Evolutionary conservation across 2,329 filamentous ascomycete species (phyloP).

Genomic region (Alternaria conjuncta): DNA sequence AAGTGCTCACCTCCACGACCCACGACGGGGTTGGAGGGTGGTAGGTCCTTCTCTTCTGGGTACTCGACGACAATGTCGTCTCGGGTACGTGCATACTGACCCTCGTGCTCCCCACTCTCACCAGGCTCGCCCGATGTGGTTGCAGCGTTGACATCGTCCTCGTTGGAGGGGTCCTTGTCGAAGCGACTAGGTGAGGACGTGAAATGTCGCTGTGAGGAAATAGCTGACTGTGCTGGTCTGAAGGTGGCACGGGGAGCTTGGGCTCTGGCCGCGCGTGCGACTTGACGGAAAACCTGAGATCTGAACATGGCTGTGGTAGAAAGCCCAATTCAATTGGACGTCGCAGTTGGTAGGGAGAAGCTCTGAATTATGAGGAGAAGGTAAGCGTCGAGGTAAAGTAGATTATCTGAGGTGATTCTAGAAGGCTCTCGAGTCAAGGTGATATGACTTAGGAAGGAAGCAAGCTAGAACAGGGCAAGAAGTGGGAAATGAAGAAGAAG

Average conservation of each 20-base stretch:
- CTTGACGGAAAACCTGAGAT: constrained; percentile 40
- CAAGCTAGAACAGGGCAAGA: constrained; percentile 17
- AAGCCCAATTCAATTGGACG: neutral
- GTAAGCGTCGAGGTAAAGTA: neutral
- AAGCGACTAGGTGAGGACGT: constrained; percentile 35
- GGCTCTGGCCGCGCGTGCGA: constrained; percentile 32
- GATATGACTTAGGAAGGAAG: constrained; percentile 9
- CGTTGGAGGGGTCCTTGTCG: constrained; percentile 29
- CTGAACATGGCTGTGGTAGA: constrained; percentile 40
- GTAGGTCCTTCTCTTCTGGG: constrained; percentile 75
- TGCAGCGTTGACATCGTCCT: constrained; percentile 41
- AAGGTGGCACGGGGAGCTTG: constrained; percentile 38
- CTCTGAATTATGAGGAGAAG: constrained; percentile 10
- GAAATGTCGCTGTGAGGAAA: constrained; percentile 34
- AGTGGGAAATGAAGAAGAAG: neutral
- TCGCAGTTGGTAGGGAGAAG: neutral
- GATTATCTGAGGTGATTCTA: neutral
- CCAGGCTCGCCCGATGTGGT: constrained; percentile 48
- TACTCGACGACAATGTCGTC: constrained; percentile 79
- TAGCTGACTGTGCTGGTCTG: constrained; percentile 24
- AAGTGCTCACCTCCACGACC: constrained; percentile 81
- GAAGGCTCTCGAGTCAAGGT: constrained; percentile 1
- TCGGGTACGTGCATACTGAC: constrained; percentile 80
- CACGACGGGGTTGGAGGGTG: constrained; percentile 71
- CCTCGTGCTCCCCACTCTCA: constrained; percentile 60